A percentile compares a stretch with the other conserved stretches of the same genome.
These are phyloP conservation scores for Margaritispora aquatica DNA, from an alignment of 495 filamentous ascomycete genomes.

Conservation along the genomic window DNA sequence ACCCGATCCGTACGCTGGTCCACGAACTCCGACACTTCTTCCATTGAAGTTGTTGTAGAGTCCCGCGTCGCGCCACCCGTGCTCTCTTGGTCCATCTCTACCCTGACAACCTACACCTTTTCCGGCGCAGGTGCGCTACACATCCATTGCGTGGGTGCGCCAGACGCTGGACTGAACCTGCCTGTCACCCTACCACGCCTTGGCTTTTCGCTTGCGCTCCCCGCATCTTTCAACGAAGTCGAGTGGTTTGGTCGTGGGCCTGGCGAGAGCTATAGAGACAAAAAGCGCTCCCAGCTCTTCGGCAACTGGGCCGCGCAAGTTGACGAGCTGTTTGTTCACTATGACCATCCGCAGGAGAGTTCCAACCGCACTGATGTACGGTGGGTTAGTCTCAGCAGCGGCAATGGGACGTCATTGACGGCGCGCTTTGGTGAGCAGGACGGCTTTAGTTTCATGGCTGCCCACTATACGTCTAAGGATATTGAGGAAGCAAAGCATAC, in stretches of 20 bases:
- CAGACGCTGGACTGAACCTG: conserved; percentile 24
- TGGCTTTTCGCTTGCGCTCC: conserved; percentile 44
- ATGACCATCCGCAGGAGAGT: conserved; percentile 62
- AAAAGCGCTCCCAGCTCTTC: conserved; percentile 52
- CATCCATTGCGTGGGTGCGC: neutral
- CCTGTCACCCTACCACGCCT: conserved; percentile 51
- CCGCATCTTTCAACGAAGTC: conserved; percentile 34
- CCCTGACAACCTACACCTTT: conserved; percentile 48
- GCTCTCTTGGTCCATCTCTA: conserved; percentile 56
- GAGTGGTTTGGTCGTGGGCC: conserved; percentile 62
- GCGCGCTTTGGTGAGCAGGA: conserved; percentile 40
- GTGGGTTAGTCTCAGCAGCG: conserved; percentile 34
- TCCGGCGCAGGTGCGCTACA: conserved; percentile 29
- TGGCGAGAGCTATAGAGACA: conserved; percentile 56
- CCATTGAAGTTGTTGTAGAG: neutral
- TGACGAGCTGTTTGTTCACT: conserved; percentile 45
- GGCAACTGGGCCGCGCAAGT: conserved; percentile 38
- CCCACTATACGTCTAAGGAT: conserved; percentile 43
- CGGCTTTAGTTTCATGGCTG: conserved; percentile 45
- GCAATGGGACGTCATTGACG: conserved; percentile 34
- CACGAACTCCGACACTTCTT: conserved; percentile 22
- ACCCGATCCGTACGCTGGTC: conserved; percentile 30
- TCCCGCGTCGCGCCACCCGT: conserved; percentile 21
- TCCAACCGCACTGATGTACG: conserved; percentile 55
- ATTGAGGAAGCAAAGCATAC: conserved; percentile 55